phyloP scores from a whole-genome alignment of 331 rosid species.

The Acacia concinna region DNA sequence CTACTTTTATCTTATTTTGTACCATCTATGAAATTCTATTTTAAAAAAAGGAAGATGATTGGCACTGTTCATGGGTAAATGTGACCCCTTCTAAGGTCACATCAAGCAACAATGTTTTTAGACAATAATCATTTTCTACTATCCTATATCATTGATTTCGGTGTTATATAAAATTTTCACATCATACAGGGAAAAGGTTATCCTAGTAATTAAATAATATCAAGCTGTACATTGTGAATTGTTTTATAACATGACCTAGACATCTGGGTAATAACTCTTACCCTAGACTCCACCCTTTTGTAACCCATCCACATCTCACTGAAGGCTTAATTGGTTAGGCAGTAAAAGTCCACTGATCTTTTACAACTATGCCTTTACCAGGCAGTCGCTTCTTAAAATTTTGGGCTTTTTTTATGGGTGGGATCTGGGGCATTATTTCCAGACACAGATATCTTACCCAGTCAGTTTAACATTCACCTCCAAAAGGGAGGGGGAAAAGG shows the following conservation, averaged over 20 bases:
- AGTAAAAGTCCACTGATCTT: background rate
- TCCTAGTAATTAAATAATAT: no score
- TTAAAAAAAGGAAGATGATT: background rate
- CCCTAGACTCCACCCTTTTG: no score
- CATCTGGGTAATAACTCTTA: background rate
- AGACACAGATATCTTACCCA: background rate
- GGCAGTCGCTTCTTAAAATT: no score
- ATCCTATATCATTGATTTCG: background rate
- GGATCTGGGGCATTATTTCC: background rate
- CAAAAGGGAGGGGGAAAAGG: background rate
- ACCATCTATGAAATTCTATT: background rate
- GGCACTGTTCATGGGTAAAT: background rate
- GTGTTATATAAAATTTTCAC: background rate
- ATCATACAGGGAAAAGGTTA: no score
- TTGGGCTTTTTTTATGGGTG: no score
- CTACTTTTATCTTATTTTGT: background rate
- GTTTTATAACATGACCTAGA: background rate
- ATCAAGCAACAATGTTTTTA: background rate
- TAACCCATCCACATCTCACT: background rate
- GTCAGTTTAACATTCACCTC: background rate
- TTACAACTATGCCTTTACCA: background rate
- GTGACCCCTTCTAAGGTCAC: background rate
- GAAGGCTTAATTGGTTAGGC: background rate
- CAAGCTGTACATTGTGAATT: background rate
- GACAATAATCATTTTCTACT: background rate